These are phyloP conservation scores for Saccharomycopsis oosterbeekiorum DNA, from an alignment of 805 yeast species.

Conservation along the genomic window DNA sequence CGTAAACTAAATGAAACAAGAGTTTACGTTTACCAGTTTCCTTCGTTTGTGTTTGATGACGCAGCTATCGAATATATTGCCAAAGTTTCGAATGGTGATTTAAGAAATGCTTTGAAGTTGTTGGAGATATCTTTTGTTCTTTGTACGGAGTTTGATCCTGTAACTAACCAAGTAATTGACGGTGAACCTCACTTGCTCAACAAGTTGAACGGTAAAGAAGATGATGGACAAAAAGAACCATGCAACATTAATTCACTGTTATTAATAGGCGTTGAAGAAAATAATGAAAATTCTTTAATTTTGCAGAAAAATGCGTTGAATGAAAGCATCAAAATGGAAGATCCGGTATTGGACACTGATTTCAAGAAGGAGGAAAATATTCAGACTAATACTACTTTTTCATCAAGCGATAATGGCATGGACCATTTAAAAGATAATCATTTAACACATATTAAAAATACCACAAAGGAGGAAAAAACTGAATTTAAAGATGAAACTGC, in stretches of 20 bases:
- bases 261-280: background rate
- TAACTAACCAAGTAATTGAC: slow-evolving; percentile 5
- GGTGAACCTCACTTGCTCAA: background rate
- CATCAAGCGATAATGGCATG: no score
- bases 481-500: background rate
- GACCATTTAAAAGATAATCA: background rate
- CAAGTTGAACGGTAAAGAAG: slow-evolving; percentile 25
- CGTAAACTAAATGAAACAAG: slow-evolving; percentile 50
- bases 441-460: background rate
- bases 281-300: background rate
- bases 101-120: slow-evolving; percentile 71
- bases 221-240: background rate
- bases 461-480: background rate
- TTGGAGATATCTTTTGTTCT: slow-evolving; percentile 59
- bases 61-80: slow-evolving; percentile 61
- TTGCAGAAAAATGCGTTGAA: no score
- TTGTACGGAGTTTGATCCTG: slow-evolving; percentile 26
- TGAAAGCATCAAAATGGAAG: no score
- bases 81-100: slow-evolving; percentile 77
- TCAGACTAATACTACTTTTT: no score
- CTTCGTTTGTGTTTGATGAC: slow-evolving; percentile 41
- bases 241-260: background rate
- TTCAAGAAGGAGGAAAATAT: no score
- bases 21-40: slow-evolving; percentile 38
- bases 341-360: no score